Base-by-base conservation (phyloP, 2,329 filamentous ascomycete species). In the Talaromyces funiculosus region DNA sequence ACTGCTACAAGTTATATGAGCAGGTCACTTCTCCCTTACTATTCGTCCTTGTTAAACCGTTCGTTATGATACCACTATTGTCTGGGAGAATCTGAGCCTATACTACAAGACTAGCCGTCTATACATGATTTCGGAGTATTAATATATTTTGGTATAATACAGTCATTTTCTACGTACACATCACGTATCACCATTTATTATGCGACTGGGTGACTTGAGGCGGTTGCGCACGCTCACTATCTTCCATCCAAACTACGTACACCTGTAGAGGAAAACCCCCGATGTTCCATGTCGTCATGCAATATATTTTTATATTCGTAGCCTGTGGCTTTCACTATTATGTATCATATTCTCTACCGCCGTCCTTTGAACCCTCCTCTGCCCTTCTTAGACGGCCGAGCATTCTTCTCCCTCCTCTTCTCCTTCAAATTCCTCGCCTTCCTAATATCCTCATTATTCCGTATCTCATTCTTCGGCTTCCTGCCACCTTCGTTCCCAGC, bases 401-500 rank as follows among this genome's bases (percentile, higher is more conserved):
- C 92, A 75, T 96, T 97, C 85, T 99, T 97, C 71, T 89, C 88
- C 73, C 80, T 86, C 72, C 84, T 85, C 77, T 83, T 84, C 79
- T 96, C 89, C 80, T 89, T 83, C 69, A 91, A 71, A 73, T 87
- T 86, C 70, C 94, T 84, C 63, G 87, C 85, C 81, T 92, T 96
- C 69, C 89, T 84, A 66, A 97, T 91, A 72, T 96, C 92, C 47
- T 93, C 87, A 60, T 86, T 85, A 61, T 84, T 89, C 80, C 88
- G 91, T 70, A 97, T 78, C 80, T 97, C 93, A 67, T 75, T 88
- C 80, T 87, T 92, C 59, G 89, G 89, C 67, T 81, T 83, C 33
- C 87, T 86, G 66, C 69, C 55, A 26, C 49, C 47, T 26, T 40
- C 37, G 35, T 70, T 69, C 20, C 65, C 69, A 3, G 65, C 67